Evolutionary conservation across 805 yeast genomes (phyloP).

Genomic region (Teunomyces stri): DNA sequence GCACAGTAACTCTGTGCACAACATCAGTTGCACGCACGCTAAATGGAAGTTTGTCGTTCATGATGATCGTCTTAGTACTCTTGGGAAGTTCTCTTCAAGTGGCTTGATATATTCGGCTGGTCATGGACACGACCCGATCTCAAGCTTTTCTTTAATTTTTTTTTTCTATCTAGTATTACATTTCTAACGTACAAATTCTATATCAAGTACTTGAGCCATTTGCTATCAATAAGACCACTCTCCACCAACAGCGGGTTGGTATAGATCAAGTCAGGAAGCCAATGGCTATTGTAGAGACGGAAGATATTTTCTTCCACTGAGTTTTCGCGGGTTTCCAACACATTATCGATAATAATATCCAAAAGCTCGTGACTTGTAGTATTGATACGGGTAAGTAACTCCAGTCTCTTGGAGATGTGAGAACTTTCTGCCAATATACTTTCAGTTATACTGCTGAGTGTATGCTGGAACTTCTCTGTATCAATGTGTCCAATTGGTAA

Average conservation of each 20-base stretch:
- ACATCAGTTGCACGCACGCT: conserved; percentile 44
- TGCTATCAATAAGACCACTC: conserved; percentile 28
- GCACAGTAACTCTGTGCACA: conserved; percentile 41
- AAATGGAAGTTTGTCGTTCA: conserved; percentile 32
- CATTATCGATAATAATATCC: conserved; percentile 25
- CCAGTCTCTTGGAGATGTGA: conserved; percentile 15
- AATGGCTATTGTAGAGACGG: conserved; percentile 35
- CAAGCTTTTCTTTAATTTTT: neutral
- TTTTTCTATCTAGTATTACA: neutral
- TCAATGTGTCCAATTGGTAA: conserved; percentile 40
- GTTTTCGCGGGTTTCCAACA: conserved; percentile 23
- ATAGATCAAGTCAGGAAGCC: conserved; percentile 41
- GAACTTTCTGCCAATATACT: conserved; percentile 21
- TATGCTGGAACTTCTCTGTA: conserved; percentile 26
- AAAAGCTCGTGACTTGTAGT: conserved; percentile 32
- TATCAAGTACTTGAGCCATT: conserved; percentile 39
- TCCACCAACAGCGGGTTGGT: conserved; percentile 42
- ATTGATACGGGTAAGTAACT: conserved; percentile 25
- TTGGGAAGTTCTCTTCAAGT: neutral
- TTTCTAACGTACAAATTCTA: conserved; percentile 12
- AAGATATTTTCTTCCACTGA: conserved; percentile 27
- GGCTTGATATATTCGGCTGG: conserved; percentile 1
- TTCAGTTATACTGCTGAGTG: conserved; percentile 22
- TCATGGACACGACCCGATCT: neutral
- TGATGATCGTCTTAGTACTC: conserved; percentile 5